phyloP scores from a whole-genome alignment of 1,139 yeast genomes.

The Blastobotrys raffinosifermentans region DNA sequence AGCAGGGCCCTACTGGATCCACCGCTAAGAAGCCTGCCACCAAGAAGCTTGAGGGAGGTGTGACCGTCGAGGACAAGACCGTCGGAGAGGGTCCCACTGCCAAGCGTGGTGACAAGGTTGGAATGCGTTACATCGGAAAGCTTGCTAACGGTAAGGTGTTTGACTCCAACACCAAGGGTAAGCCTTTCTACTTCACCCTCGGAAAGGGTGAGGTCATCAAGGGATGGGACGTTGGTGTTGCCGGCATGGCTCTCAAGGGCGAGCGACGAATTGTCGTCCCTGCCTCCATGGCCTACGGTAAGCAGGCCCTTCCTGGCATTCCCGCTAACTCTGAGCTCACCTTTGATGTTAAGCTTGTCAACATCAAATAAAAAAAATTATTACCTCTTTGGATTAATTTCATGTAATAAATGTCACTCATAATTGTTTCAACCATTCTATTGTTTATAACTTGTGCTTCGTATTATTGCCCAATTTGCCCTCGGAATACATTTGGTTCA shows the following conservation, averaged over 20 bases:
- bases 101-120: constrained; percentile 84
- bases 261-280: constrained; percentile 98
- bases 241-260: constrained; percentile 98
- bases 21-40: constrained; percentile 39
- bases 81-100: constrained; percentile 83
- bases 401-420: constrained; percentile 50
- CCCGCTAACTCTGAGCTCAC: constrained; percentile 96
- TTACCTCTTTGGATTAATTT: neutral
- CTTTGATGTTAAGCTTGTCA: constrained; percentile 90
- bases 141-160: constrained; percentile 92
- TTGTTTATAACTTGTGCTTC: neutral
- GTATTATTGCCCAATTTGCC: neutral
- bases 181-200: constrained; percentile 83
- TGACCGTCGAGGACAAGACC: constrained; percentile 86
- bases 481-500: neutral
- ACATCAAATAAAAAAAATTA: constrained; percentile 54
- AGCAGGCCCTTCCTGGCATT: constrained; percentile 89
- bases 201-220: constrained; percentile 98
- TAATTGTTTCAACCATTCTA: neutral
- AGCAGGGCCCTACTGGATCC: constrained; percentile 71
- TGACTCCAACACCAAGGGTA: constrained; percentile 95
- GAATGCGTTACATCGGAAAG: constrained; percentile 97
- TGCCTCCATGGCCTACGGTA: constrained; percentile 94
- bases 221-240: constrained; percentile 98
- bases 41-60: constrained; percentile 88